A percentile compares a stretch with the other conserved stretches of the same genome.
Evolutionary conservation across 352 stramenopile genomes (phyloP).

Genomic region (Aphanomyces astaci): DNA sequence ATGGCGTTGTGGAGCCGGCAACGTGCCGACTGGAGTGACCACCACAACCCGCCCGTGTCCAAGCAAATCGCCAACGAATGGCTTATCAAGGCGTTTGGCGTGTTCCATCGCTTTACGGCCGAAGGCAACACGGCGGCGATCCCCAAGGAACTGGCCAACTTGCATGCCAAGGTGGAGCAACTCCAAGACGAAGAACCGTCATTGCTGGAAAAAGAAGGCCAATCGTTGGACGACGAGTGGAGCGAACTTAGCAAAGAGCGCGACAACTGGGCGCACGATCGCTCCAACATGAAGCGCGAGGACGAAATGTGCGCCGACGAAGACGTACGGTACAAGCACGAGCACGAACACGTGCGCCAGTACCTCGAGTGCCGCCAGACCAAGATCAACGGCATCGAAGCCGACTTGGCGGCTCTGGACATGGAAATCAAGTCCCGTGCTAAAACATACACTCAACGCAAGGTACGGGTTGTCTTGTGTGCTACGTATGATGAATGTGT

Average conservation of each 20-base stretch:
- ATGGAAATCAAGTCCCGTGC: conserved; percentile 65
- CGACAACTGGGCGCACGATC: conserved; percentile 82
- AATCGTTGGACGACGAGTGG: conserved; percentile 78
- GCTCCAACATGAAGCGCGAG: conserved; percentile 84
- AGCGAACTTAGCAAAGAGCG: conserved; percentile 85
- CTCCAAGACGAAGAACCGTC: conserved; percentile 75
- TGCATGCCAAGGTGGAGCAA: conserved; percentile 72
- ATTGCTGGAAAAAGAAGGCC: conserved; percentile 74
- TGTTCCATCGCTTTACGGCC: conserved; percentile 47
- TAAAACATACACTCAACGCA: conserved; percentile 64
- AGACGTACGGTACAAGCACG: conserved; percentile 73
- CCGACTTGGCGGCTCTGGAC: conserved; percentile 67
- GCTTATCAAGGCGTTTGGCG: conserved; percentile 80
- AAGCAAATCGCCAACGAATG: conserved; percentile 84
- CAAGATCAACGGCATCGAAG: conserved; percentile 77
- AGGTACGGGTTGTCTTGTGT: conserved; percentile 10
- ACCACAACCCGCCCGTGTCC: conserved; percentile 78
- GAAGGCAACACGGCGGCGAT: conserved; percentile 34
- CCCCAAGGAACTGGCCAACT: conserved; percentile 56
- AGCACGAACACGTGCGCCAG: conserved; percentile 75
- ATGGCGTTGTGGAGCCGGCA: conserved; percentile 84
- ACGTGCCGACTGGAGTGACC: conserved; percentile 79
- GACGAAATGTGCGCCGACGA: conserved; percentile 83
- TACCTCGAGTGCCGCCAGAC: conserved; percentile 66
- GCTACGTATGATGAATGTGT: not conserved